These are phyloP conservation scores for Vaccinium macrocarpon DNA, from an alignment of 148 eudicot species.

Conservation along the genomic window DNA sequence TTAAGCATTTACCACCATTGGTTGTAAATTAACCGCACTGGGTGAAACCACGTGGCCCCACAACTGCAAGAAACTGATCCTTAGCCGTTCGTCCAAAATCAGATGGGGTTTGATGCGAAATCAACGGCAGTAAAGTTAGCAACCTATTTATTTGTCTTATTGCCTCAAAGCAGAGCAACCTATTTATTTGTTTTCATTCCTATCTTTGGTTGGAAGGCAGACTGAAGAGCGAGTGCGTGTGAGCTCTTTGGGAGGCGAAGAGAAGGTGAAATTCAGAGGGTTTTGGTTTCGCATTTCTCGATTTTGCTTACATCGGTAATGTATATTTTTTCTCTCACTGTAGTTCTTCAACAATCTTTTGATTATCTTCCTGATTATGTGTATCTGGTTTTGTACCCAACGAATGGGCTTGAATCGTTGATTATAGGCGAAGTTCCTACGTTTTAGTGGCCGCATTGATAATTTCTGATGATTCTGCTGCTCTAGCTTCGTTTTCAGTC, in stretches of 20 bases:
- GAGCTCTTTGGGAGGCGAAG: neutral
- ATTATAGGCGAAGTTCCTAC: too few species aligned
- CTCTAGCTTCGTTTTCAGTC: too few species aligned
- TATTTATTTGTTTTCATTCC: too few species aligned
- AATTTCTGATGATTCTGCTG: too few species aligned
- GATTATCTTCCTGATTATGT: too few species aligned
- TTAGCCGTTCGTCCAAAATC: neutral
- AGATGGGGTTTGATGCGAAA: neutral
- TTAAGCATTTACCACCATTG: neutral
- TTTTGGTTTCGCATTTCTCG: neutral
- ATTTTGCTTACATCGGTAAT: neutral
- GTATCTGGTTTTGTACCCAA: too few species aligned
- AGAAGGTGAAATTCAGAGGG: constrained; percentile 5
- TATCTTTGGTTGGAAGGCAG: neutral
- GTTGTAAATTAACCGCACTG: neutral
- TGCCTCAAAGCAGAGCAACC: neutral
- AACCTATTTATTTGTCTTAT: neutral
- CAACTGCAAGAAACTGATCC: neutral
- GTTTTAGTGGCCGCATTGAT: too few species aligned
- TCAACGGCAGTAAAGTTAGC: neutral
- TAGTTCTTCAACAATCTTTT: too few species aligned
- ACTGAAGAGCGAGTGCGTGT: neutral
- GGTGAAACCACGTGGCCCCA: neutral
- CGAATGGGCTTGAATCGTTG: too few species aligned
- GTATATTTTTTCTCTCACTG: too few species aligned